Percentiles rank a stretch among this genome's conserved stretches.
These are phyloP conservation scores for Nicotiana paniculata DNA, from an alignment of 257 asterid genomes.

Conservation along the genomic window DNA sequence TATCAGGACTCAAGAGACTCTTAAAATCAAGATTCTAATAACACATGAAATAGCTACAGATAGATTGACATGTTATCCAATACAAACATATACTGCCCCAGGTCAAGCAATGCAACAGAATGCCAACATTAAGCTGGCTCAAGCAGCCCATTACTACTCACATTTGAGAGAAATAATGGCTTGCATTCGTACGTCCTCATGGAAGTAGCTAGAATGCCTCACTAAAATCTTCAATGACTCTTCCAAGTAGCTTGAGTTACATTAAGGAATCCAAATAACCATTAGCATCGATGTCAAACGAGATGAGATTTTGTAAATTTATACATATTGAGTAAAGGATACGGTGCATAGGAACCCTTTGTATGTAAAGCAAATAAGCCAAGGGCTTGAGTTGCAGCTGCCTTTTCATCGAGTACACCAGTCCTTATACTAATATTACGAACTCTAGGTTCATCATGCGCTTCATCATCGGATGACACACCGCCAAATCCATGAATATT, in stretches of 20 bases:
- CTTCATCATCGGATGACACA: slow-evolving; percentile 98
- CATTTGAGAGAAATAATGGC: slow-evolving; percentile 83
- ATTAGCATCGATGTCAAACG: neutral
- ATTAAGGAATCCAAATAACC: slow-evolving; percentile 40
- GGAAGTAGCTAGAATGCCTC: slow-evolving; percentile 82
- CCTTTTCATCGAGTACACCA: slow-evolving; percentile 98
- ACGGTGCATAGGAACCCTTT: slow-evolving; percentile 81
- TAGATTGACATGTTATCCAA: neutral
- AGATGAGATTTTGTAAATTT: neutral
- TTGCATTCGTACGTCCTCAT: slow-evolving; percentile 96
- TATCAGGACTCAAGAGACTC: neutral
- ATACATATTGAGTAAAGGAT: slow-evolving; percentile 40
- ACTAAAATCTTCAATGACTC: slow-evolving; percentile 80
- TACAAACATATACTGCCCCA: neutral
- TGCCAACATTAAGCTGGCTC: neutral
- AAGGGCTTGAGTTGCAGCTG: slow-evolving; percentile 99
- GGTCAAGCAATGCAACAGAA: neutral
- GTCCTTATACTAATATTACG: slow-evolving; percentile 97
- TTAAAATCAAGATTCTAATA: neutral
- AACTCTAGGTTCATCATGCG: slow-evolving; percentile 89
- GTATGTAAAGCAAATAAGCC: slow-evolving; percentile 92
- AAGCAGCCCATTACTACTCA: slow-evolving; percentile 32
- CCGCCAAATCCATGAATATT: slow-evolving; percentile 77
- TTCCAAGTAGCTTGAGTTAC: slow-evolving; percentile 65
- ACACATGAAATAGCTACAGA: neutral